phyloP scores from a whole-genome alignment of 306 rosid genomes.

The Castanea sativa region DNA sequence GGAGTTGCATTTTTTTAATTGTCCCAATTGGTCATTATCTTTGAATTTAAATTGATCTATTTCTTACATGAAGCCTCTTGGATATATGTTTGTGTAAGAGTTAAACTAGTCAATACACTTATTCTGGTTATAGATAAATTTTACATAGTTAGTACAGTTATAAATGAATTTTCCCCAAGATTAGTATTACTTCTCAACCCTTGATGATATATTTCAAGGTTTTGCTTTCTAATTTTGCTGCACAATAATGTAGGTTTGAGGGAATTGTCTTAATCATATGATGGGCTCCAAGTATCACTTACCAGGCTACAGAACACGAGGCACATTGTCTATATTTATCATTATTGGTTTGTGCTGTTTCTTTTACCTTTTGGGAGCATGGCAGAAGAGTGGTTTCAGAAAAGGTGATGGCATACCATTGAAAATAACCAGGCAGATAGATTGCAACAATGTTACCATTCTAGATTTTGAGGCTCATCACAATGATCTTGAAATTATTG shows the following conservation, averaged over 20 bases:
- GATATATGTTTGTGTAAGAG: neutral
- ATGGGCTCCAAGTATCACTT: constrained; percentile 70
- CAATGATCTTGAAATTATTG: constrained; percentile 44
- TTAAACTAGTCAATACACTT: neutral
- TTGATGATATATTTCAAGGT: constrained; percentile 6
- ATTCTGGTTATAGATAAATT: neutral
- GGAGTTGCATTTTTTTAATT: neutral
- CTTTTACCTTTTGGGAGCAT: constrained; percentile 95
- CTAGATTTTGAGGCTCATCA: constrained; percentile 87
- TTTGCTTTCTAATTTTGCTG: constrained; percentile 17
- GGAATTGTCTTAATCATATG: constrained; percentile 16
- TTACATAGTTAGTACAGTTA: neutral
- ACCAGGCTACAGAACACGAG: constrained; percentile 51
- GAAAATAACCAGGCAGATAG: constrained; percentile 57
- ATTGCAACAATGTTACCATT: constrained; percentile 53
- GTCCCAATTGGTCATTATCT: neutral
- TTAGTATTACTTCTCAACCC: constrained; percentile 16
- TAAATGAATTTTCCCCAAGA: constrained; percentile 4
- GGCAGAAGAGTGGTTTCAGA: constrained; percentile 91
- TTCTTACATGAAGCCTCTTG: neutral
- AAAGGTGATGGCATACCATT: constrained; percentile 73
- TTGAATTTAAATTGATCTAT: neutral
- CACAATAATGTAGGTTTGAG: constrained; percentile 25
- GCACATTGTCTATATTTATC: constrained; percentile 72
- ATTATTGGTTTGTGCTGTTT: constrained; percentile 79